A percentile compares a stretch with the other conserved stretches of the same genome.
phyloP scores from a whole-genome alignment of 139 green algal genomes.

The Ettlia oleoabundans region DNA sequence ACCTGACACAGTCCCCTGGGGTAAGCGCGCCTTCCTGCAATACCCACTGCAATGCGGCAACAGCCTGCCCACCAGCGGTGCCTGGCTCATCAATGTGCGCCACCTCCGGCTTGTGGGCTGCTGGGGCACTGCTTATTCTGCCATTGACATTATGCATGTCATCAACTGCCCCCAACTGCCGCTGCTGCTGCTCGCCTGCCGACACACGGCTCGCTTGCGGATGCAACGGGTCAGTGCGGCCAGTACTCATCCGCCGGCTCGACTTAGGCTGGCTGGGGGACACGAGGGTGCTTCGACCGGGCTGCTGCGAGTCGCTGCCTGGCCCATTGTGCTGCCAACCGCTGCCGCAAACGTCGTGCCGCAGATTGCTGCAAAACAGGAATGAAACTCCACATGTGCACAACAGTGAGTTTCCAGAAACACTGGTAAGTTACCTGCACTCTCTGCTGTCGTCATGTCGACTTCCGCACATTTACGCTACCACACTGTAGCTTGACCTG shows the following conservation, averaged over 20 bases:
- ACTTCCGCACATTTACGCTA: too few species aligned
- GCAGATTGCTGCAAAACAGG: background rate
- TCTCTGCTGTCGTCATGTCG: too few species aligned
- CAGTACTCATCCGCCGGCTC: background rate
- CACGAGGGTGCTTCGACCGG: background rate
- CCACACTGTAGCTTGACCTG: background rate
- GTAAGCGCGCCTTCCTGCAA: too few species aligned
- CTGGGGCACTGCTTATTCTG: too few species aligned
- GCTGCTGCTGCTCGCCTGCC: background rate
- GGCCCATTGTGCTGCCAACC: background rate
- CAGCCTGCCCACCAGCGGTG: background rate
- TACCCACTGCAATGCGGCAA: background rate
- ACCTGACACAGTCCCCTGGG: too few species aligned
- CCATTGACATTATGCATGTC: too few species aligned
- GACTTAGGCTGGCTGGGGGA: background rate
- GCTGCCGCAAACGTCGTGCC: background rate
- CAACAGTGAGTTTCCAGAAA: background rate
- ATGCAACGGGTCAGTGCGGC: background rate
- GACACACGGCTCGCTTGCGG: constrained; percentile 11
- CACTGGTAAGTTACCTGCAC: background rate
- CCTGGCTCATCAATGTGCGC: background rate
- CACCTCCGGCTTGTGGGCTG: background rate
- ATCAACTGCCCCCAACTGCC: background rate
- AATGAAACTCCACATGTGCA: background rate
- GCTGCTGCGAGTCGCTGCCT: background rate